Evolutionary conservation across 1,284 basidiomycete species (phyloP).

Genomic region (Leucoagaricus sp.): DNA sequence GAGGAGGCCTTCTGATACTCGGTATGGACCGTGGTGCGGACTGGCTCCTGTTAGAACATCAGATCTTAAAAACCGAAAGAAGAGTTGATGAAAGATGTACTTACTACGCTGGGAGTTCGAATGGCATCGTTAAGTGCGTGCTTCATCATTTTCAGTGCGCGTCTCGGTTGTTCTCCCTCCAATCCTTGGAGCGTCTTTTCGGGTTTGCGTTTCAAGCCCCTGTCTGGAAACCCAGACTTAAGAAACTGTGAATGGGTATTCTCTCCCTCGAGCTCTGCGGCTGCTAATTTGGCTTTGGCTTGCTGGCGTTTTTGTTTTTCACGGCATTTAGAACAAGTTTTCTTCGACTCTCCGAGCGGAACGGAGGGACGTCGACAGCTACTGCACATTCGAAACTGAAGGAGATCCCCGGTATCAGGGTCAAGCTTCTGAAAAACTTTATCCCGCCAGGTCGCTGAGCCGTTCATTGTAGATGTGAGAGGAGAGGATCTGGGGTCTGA

Average conservation of each 20-base stretch:
- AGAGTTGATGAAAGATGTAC: not conserved
- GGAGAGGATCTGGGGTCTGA: too few species aligned
- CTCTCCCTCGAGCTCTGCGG: not conserved
- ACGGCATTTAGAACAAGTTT: not conserved
- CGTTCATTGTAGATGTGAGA: not conserved
- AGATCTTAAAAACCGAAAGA: not conserved
- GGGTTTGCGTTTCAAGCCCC: slow-evolving; percentile 9
- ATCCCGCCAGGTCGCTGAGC: not conserved
- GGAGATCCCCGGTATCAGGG: not conserved
- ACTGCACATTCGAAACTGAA: not conserved
- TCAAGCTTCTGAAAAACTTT: not conserved
- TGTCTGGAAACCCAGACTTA: not conserved
- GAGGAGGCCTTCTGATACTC: slow-evolving; percentile 5
- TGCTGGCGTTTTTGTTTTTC: not conserved
- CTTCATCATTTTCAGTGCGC: slow-evolving; percentile 15
- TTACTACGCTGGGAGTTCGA: not conserved
- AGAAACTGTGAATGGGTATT: not conserved
- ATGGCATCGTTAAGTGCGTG: slow-evolving; percentile 3
- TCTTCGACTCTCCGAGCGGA: not conserved
- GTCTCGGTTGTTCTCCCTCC: slow-evolving; percentile 14
- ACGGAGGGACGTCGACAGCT: not conserved
- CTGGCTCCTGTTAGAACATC: not conserved
- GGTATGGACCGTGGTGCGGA: not conserved
- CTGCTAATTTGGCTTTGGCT: not conserved
- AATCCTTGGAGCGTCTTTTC: slow-evolving; percentile 14